phyloP scores from a whole-genome alignment of 176 grass and related monocot species.

The Lolium multiflorum region DNA sequence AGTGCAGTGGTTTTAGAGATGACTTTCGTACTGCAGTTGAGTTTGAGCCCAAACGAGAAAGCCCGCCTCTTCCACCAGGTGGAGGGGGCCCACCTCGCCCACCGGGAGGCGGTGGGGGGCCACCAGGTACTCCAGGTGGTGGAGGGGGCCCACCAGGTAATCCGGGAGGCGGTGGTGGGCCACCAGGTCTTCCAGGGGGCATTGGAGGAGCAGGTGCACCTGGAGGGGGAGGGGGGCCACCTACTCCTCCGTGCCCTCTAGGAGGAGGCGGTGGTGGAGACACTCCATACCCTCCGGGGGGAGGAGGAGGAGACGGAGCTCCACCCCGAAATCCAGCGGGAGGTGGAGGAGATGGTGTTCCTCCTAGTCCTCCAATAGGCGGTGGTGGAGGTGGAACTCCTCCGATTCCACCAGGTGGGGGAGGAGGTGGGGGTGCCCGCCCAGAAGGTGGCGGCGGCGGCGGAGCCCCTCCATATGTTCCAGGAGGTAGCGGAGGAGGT shows the following conservation, averaged over 20 bases:
- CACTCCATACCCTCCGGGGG: constrained; percentile 37
- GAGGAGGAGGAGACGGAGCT: constrained; percentile 58
- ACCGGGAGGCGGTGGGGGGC: constrained; percentile 69
- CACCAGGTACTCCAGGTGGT: constrained; percentile 50
- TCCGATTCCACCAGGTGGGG: constrained; percentile 21
- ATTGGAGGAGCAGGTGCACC: constrained; percentile 57
- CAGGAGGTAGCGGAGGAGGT: constrained; percentile 19
- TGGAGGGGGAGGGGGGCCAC: constrained; percentile 40
- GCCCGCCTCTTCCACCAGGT: constrained; percentile 69
- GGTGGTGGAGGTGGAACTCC: constrained; percentile 44
- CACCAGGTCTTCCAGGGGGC: constrained; percentile 50
- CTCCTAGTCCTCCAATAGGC: constrained; percentile 26
- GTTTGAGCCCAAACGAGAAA: constrained; percentile 54
- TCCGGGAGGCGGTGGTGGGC: constrained; percentile 69
- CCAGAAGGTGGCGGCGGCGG: not conserved
- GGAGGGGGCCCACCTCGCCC: constrained; percentile 58
- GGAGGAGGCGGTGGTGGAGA: constrained; percentile 61
- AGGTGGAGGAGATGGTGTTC: constrained; percentile 37
- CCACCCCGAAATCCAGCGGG: constrained; percentile 47
- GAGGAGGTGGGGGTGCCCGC: constrained; percentile 24
- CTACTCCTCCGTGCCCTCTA: constrained; percentile 51
- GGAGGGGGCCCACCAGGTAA: constrained; percentile 56
- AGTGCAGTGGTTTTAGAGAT: constrained; percentile 90
- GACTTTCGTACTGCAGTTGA: constrained; percentile 53
- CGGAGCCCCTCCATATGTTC: not conserved